phyloP scores from a whole-genome alignment of 78 protist species.

The slime mould (Dictyostelium discoideum) region DNA sequence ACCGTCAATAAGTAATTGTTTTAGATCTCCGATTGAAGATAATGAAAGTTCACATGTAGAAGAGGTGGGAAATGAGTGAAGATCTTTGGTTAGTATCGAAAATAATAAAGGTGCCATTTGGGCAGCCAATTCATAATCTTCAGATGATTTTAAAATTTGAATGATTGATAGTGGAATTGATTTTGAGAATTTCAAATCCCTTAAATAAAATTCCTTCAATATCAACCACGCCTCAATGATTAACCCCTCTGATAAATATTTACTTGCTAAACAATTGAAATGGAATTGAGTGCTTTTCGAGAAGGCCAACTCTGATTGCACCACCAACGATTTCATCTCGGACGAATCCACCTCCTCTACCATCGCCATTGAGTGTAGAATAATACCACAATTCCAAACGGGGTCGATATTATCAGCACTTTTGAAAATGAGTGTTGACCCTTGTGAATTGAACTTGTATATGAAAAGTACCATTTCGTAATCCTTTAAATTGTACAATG shows the following conservation, averaged over 20 bases:
- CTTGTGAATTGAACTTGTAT: no score
- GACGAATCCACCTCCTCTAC: neutral
- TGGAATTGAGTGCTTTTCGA: neutral
- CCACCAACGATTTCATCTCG: no score
- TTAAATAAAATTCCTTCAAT: neutral
- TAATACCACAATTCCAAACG: neutral
- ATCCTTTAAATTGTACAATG: neutral
- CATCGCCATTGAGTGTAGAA: neutral
- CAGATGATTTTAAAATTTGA: neutral
- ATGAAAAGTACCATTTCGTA: neutral
- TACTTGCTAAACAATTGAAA: neutral
- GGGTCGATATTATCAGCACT: no score
- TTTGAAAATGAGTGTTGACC: no score
- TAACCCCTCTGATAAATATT: neutral
- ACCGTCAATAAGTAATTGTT: neutral
- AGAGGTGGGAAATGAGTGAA: neutral
- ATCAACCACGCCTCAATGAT: neutral
- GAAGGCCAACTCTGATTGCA: no score
- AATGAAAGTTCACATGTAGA: neutral
- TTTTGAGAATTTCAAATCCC: neutral
- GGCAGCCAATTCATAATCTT: neutral
- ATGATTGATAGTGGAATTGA: neutral
- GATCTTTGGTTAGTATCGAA: neutral
- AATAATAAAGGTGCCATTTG: neutral
- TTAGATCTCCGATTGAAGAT: neutral